A percentile compares a stretch with the other conserved stretches of the same genome.
phyloP scores from a whole-genome alignment of 139 green algal species.

The Desmodesmus armatus region DNA sequence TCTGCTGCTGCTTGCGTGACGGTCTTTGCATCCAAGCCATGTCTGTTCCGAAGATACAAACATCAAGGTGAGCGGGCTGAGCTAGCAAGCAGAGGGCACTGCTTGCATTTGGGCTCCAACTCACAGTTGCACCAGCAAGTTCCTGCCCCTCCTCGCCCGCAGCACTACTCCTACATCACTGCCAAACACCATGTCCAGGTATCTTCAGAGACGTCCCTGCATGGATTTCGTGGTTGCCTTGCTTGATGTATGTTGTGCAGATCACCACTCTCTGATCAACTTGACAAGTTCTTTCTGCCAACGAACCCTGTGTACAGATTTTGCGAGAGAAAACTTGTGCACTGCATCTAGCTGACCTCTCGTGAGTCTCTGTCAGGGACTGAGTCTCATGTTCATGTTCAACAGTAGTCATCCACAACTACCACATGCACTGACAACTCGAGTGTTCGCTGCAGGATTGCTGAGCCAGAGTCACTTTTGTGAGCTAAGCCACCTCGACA shows the following conservation, averaged over 20 bases:
- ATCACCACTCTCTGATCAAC: too few relatives aligned
- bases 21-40: slow-evolving; percentile 37
- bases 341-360: too few relatives aligned
- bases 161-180: slow-evolving; percentile 42
- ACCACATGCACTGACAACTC: too few relatives aligned
- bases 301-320: too few relatives aligned
- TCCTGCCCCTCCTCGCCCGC: slow-evolving; percentile 32
- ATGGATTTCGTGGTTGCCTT: not conserved
- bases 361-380: too few relatives aligned
- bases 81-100: not conserved
- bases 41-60: not conserved
- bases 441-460: too few relatives aligned
- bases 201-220: not conserved
- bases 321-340: too few relatives aligned
- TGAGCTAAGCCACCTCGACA: too few relatives aligned
- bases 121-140: slow-evolving; percentile 46
- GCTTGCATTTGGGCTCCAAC: not conserved
- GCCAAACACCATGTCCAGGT: slow-evolving; percentile 47
- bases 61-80: not conserved
- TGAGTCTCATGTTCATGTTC: too few relatives aligned
- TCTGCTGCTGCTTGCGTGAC: slow-evolving; percentile 32
- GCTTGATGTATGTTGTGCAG: not conserved
- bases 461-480: too few relatives aligned
- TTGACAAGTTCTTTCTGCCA: too few relatives aligned
- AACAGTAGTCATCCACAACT: too few relatives aligned